phyloP scores from a whole-genome alignment of 768 basidiomycete genomes.

The Amanita rimosa region DNA sequence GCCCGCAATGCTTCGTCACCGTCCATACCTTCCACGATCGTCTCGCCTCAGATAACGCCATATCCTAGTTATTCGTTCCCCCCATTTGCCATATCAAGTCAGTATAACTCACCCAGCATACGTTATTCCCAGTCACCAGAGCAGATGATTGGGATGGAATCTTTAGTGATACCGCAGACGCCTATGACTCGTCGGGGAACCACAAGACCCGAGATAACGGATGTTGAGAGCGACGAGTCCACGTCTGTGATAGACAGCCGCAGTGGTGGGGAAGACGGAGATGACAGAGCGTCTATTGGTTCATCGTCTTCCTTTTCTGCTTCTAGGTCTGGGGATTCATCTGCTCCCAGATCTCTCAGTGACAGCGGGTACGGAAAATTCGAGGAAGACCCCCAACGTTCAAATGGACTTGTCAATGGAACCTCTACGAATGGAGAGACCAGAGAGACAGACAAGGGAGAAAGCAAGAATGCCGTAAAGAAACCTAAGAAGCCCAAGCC shows the following conservation, averaged over 20 bases:
- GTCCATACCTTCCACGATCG: not conserved
- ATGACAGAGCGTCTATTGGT: constrained; percentile 1
- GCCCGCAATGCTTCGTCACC: constrained; percentile 1
- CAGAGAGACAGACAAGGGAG: not conserved
- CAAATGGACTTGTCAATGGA: not conserved
- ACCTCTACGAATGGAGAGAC: not conserved
- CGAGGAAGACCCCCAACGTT: not conserved
- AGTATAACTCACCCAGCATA: constrained; percentile 2
- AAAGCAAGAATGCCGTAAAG: constrained; percentile 15
- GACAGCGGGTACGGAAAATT: not conserved
- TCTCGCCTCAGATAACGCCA: constrained; percentile 1
- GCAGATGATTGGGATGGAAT: not conserved
- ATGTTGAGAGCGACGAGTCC: constrained; percentile 5
- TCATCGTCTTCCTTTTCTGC: not conserved
- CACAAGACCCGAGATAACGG: not conserved
- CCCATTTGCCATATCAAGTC: not conserved
- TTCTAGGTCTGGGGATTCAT: not conserved
- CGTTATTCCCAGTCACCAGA: constrained; percentile 8
- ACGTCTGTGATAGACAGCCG: constrained; percentile 3
- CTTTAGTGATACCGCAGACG: constrained; percentile 1
- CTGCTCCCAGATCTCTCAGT: not conserved
- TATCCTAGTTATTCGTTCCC: not conserved
- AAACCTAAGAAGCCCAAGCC: constrained; percentile 33
- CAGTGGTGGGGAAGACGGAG: constrained; percentile 1
- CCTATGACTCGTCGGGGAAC: not conserved